phyloP scores from a whole-genome alignment of 1,139 yeast species.

The Magnusiomyces tetraspermus region DNA sequence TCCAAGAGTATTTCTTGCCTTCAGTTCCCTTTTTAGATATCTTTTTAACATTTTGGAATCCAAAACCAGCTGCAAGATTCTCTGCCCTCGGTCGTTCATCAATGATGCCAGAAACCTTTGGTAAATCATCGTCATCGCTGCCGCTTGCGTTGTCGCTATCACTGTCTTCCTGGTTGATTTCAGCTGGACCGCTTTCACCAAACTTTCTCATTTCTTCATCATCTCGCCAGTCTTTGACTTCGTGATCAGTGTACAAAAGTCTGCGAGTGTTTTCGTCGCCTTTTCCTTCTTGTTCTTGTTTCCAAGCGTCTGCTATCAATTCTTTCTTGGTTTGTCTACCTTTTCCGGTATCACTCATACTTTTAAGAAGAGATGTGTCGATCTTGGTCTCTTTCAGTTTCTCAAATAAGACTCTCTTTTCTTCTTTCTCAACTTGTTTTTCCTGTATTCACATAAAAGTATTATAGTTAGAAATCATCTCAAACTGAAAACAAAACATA shows the following conservation, averaged over 20 bases:
- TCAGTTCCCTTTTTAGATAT: constrained; percentile 35
- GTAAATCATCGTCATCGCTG: constrained; percentile 13
- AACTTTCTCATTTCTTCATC: constrained; percentile 24
- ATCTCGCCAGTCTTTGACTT: constrained; percentile 54
- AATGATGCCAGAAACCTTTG: constrained; percentile 45
- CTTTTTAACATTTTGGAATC: constrained; percentile 50
- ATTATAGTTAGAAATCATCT: neutral
- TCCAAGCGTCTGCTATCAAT: constrained; percentile 63
- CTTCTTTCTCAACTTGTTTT: constrained; percentile 83
- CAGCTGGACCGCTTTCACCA: constrained; percentile 6
- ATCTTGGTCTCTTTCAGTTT: constrained; percentile 57
- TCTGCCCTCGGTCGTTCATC: constrained; percentile 61
- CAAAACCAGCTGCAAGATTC: constrained; percentile 65
- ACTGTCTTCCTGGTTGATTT: constrained; percentile 9
- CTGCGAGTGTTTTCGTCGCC: constrained; percentile 55
- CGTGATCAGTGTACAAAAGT: constrained; percentile 61
- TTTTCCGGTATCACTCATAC: constrained; percentile 68
- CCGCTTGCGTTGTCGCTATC: constrained; percentile 14
- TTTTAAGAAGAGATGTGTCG: constrained; percentile 58
- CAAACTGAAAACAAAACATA: neutral
- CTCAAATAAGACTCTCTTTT: constrained; percentile 65
- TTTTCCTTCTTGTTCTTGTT: constrained; percentile 63
- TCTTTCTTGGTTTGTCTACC: constrained; percentile 68
- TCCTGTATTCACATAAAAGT: constrained; percentile 37
- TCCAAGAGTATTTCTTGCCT: constrained; percentile 43